Base-by-base conservation (phyloP, 306 rosid genomes). In the Pyrus pyrifolia region DNA sequence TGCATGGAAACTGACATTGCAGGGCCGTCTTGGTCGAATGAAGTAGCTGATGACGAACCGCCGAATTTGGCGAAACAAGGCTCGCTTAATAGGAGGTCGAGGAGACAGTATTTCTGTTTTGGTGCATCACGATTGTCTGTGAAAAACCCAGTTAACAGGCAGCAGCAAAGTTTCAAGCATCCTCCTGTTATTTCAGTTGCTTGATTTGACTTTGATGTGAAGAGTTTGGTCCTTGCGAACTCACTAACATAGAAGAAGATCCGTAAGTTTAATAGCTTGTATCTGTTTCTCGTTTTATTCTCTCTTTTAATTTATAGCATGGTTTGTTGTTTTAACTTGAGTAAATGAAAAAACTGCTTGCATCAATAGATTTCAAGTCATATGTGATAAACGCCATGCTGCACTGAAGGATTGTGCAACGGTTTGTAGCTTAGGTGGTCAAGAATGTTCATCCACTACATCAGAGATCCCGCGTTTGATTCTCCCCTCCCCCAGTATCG, bases 91-190 rank as follows among this genome's bases (percentile, higher is more conserved):
- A 89, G 66, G 71, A 92, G 85, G 72, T 46, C 79, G 68, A 92
- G 78, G 85, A 91, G 94, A 55, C 93, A 87, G 63, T 93, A 93
- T 73, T 87, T 95, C 86, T 95, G 98, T 69, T 95, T 92, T 71
- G 97, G 96, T 59, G 84, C 87, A 58, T 76, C 88, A 25, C 91
- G 96, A 30, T 81, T 86, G 59, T 76, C 79, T 53, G 91, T 83
- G 59, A 91, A 90, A 68, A 83, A 22, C 67, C 68, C 90, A 51
- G 86, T 61, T 76, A 81, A 77, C 79, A 89, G 83, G 83, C 89
- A 85, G 83, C 89, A 85, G 44, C 80, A 82, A 68, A 67, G 81
- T 61, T 87, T 42, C 80, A 91, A 85, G 84, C 80, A 82, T 42
- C 80, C 79, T 44, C 85, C 86, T 42, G 90, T 33, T 68, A 80